Base-by-base conservation (phyloP, 768 basidiomycete species). In the Galerina sulciceps region DNA sequence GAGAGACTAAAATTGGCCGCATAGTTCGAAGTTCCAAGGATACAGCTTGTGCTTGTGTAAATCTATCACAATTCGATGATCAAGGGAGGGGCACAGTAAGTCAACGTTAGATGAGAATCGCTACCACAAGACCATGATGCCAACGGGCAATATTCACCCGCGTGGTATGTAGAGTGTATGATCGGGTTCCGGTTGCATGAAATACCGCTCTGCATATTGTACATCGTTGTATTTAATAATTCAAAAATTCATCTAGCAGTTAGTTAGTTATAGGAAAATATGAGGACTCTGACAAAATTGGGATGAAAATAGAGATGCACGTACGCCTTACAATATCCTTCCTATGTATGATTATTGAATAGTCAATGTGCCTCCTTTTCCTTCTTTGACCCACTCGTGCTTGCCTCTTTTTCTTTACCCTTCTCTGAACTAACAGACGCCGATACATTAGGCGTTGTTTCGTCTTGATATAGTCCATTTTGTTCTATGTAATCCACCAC, bases 401-500 rank as follows among this genome's bases (percentile, higher is more conserved):
- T 56, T 40, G 66, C 53, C 42, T 79, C 79, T 55, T 66, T 73
- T 42, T 80, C 79, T 58, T 68, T 75, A 8, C 73, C 76, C 58
- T 76, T 78, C 9, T 72, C 76, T 57, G 75, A 75, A 31, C 73
- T 65, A n/a, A 67, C 55, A 20, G 61, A 41, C 20, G 51, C 17
- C 43, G 58, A 59, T 37, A 58, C 37, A 44, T 63, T 69, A 10
- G 73, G 48, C 10, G 53, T 60, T 2, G 65, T 68, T 43, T 91
- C 91, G 41, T 92, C 91, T 60, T 81, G 79, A 65, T 93, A 93
- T 62, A 93, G 77, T 37, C 87, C 83, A 64, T 96, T 79, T 69
- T 91, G 81, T 71, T 94, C 89, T 75, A 99, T 99, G 71, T 99
- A 99, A 62, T 95, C 88, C 59, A 96, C 93, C 47, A 99, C 96